These are phyloP conservation scores for Quercus lobata DNA, from an alignment of 331 rosid genomes.

Conservation along the genomic window DNA sequence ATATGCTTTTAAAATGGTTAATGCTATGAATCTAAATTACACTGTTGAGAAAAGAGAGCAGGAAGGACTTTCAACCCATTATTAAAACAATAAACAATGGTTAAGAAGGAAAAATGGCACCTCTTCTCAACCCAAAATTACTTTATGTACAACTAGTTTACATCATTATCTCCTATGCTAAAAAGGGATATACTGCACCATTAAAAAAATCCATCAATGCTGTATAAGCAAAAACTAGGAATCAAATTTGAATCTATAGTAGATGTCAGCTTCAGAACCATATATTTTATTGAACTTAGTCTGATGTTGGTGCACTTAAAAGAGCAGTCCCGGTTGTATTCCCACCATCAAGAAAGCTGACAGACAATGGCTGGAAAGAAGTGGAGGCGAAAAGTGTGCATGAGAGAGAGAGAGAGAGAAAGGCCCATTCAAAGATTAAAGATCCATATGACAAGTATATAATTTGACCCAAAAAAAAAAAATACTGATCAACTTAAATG, in stretches of 20 bases:
- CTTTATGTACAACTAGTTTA: not conserved
- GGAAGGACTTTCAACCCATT: constrained; percentile 16
- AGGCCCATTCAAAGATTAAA: too few relatives aligned
- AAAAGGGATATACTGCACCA: constrained; percentile 9
- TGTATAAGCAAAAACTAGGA: not conserved
- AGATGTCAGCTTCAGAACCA: constrained; percentile 2
- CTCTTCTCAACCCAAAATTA: constrained; percentile 44
- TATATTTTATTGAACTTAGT: constrained; percentile 32
- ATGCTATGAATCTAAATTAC: not conserved
- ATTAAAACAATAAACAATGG: constrained; percentile 4
- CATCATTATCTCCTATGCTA: not conserved
- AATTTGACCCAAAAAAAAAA: not conserved
- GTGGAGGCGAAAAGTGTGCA: constrained; percentile 1
- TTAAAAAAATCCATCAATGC: constrained; percentile 9
- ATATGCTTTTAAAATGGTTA: not conserved
- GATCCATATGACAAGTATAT: not conserved
- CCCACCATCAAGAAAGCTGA: constrained; percentile 63
- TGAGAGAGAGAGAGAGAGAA: not conserved
- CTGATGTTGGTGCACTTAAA: constrained; percentile 35
- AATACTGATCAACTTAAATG: not conserved
- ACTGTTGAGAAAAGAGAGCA: not conserved
- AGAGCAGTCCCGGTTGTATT: constrained; percentile 38
- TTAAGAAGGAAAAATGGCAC: constrained; percentile 47
- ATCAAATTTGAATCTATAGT: constrained; percentile 13
- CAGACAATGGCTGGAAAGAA: constrained; percentile 55